Conservation (phyloP, 2,329 filamentous ascomycete genomes). For the Cladosporium sp. region DNA sequence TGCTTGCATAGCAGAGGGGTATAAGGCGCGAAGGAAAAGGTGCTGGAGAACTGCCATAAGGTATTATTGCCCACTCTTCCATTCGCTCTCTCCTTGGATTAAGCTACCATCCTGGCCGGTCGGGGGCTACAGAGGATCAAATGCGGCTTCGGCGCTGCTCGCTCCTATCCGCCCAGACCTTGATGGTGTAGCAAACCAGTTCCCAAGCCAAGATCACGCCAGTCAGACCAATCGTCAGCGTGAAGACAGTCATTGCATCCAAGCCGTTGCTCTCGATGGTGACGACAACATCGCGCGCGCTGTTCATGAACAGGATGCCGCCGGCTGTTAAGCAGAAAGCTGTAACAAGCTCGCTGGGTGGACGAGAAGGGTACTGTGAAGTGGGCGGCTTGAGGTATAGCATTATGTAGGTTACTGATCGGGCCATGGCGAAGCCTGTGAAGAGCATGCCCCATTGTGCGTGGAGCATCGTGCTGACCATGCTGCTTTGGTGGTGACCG, state of each 20-base stretch:
- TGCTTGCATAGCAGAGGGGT: background rate
- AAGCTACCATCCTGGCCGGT: too few species aligned
- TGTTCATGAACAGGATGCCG: conserved; percentile 90
- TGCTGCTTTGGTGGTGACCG: conserved; percentile 80
- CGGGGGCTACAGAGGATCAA: background rate
- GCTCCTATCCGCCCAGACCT: conserved; percentile 72
- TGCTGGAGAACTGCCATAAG: background rate
- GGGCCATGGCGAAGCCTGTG: conserved; percentile 75
- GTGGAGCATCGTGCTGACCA: conserved; percentile 89
- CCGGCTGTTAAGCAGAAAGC: conserved; percentile 86
- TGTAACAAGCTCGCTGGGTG: conserved; percentile 85
- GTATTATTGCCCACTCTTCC: too few species aligned
- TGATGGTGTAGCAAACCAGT: conserved; percentile 75
- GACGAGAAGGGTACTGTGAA: conserved; percentile 78
- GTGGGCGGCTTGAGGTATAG: conserved; percentile 78
- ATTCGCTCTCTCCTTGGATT: background rate
- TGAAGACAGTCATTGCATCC: conserved; percentile 93
- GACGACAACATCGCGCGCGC: conserved; percentile 73
- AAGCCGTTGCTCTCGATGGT: conserved; percentile 76
- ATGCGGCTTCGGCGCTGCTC: conserved; percentile 28
- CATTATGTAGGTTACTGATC: conserved; percentile 76
- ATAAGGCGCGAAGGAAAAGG: background rate
- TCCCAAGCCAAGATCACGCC: conserved; percentile 85
- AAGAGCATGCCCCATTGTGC: conserved; percentile 90
- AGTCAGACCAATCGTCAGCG: conserved; percentile 80